Evolutionary conservation across 2,329 filamentous ascomycete species (phyloP), one percentile per base, ranked within the genome.

Genomic region (Aspergillus vadensis): DNA sequence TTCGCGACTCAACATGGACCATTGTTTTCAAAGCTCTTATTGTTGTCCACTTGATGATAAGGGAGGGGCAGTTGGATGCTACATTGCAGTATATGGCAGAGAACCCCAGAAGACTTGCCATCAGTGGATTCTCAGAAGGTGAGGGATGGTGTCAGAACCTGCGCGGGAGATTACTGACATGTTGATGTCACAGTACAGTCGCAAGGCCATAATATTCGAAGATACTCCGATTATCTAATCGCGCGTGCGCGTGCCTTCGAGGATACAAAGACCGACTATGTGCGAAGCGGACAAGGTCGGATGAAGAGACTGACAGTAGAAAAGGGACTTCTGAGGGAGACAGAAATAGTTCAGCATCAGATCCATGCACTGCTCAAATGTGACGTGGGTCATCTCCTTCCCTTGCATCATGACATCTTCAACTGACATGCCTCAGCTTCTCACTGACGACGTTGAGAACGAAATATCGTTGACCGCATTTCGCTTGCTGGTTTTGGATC

Each of bases 1-100:
- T 99, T 67, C 89, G 92, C 74, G 95, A 99, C 76, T 94, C 94
- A 68, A 97, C 95, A 83, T 99, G 95, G 95, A 99, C 95, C n/a
- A 92, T 98, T 60, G 94, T 97, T 66, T 97, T 97, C 88, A 99
- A 99, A 82, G 89, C 92, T 70, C 83, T 99, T 67, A 97, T 98
- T 70, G 95, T 96, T 52, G 88, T 96, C 50, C 95, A 99, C 76
- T 82, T 98, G 63, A 98, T 99, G 95, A 95, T 99, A 74, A 87
- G 95, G 68, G 95, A 99, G 80, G 95, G 95, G 57, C 89, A 93
- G 65, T 88, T 89, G 36, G 92, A 98, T 74, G 90, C 92, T 52
- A 97, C 95, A 2, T 82, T 99, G 66, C 85, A 87, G 63, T 97
- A 91, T 71, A 85, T 99, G 36, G 85, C 93, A 47, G 89, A 90